phyloP scores from a whole-genome alignment of 2,329 filamentous ascomycete species.

The Pseudogymnoascus sp. region DNA sequence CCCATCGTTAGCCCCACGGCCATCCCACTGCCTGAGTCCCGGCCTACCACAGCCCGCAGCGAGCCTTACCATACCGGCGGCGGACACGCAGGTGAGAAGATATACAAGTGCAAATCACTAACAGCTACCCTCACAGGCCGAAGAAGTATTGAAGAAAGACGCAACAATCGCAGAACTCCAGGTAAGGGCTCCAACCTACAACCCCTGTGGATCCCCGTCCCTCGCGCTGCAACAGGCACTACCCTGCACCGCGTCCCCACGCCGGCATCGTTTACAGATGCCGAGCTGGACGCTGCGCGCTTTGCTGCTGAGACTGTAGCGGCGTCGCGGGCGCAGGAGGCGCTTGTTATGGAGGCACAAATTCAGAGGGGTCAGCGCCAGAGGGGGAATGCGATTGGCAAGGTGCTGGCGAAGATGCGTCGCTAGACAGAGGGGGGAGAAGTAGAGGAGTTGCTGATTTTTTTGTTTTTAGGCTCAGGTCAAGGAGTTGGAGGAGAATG shows the following conservation, averaged over 20 bases:
- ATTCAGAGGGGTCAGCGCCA: neutral
- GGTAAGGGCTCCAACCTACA: neutral
- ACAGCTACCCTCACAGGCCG: neutral
- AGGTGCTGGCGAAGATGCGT: neutral
- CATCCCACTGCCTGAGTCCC: neutral
- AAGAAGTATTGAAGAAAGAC: slow-evolving; percentile 4
- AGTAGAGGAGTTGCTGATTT: neutral
- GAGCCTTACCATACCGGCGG: neutral
- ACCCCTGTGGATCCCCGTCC: neutral
- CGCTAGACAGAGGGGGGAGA: neutral
- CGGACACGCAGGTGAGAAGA: neutral
- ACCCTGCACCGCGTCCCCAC: neutral
- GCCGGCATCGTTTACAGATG: neutral
- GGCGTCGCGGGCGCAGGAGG: neutral
- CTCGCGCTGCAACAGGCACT: neutral
- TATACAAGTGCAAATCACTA: slow-evolving; percentile 1
- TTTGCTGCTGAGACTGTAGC: neutral
- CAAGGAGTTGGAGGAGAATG: slow-evolving; percentile 7
- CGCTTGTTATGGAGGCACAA: neutral
- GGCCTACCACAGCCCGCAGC: neutral
- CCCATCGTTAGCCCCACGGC: neutral
- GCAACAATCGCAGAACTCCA: slow-evolving; percentile 1
- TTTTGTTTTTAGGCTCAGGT: neutral
- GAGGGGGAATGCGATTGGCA: neutral
- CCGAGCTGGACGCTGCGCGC: neutral